Base-by-base conservation (phyloP, 768 basidiomycete species). In the Boletus bicolor region DNA sequence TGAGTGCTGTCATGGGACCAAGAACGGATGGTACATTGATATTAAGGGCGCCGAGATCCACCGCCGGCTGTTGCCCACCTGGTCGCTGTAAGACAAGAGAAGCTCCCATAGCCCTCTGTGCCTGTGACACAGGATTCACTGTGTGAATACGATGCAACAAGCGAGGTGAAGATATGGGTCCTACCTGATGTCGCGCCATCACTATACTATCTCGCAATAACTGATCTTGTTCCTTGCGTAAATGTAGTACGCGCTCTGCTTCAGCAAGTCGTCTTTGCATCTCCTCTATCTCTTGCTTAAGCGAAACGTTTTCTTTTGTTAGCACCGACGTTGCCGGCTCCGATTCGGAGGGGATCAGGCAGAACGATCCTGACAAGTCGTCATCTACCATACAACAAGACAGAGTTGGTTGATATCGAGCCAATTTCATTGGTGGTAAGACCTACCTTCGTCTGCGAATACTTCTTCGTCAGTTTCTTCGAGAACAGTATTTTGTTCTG, bases 291-390 rank as follows among this genome's bases (percentile, higher is more conserved):
- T 91, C 85, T 5, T 75, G 71, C 65, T 82, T 89, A 10, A 93
- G 77, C 8, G 75, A 64, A 1, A 69, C 66, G 59, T 93, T 93
- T 67, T 93, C 90, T 67, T 79, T 83, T 68, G 80, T 82, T 35
- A 91, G 72, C 1, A 70, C 69, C 17, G 75, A 68, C 5, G 76
- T 69, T 32, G 82, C 73, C 7, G 79, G 68, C 49, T 84, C 84
- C 30, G 80, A 72, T 34, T 80, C 83, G 7, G 82, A 80, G 0
- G 90, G 86, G 45, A 93, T 80, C 36, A 93, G 67, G 60, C 79
- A 89, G 67, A 91, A 92, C 0, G 90, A 92, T 59, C 89, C 91
- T 1, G 90, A 86, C 54, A 90, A 78, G 34, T 89, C 85, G 60
- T 86, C 82, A 30, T 79, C 85, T 82, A 30, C 43, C 55, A 44